Evolutionary conservation across 164 flowering plant genomes (phyloP), one percentile per base, ranked within the genome.

Genomic region (Paratinospora sagittata): DNA sequence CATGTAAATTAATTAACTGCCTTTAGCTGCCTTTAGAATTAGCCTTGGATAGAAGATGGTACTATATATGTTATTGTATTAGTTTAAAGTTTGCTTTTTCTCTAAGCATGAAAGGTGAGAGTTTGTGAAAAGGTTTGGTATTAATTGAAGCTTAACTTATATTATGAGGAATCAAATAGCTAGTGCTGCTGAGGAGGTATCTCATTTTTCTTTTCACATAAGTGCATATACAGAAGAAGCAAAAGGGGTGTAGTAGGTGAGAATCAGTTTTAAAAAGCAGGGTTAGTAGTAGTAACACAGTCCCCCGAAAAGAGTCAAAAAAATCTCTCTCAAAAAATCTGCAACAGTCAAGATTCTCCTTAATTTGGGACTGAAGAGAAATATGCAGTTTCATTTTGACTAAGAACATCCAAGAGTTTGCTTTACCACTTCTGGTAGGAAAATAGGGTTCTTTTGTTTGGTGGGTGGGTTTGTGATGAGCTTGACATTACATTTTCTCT

Each of bases 321-420:
- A 23, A 58, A 21, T 5, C n/a, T 3, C 63, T 23, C 6, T 11
- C 8, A n/a, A 61, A 27, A 61, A 61, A 23, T 61, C 27, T 61
- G 30, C 24, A 65, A 36, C 41, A 37, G 47, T 21, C 23, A 65
- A 17, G 13, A 65, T 9, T 39, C 43, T 19, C 21, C 0, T 33
- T 36, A 64, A 19, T 30, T 7, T 64, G 23, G 39, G 21, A 17
- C 26, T 37, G 8, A 63, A 5, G 37, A 21, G 26, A 10, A 23
- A 47, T 26, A n/a, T 69, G 24, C 47, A 74, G 70, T 57, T 27
- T 36, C 43, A 34, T 37, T n/a, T 63, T 64, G 68, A 69, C 33
- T 62, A 58, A 55, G 65, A 64, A 62, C 67, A 74, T 49, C 77
- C 73, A 75, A 75, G 65, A 70, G 61, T 65, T 14, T 52, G 61